Base-by-base conservation (phyloP, 805 yeast genomes). In the Kluyveromyces starmeri region DNA sequence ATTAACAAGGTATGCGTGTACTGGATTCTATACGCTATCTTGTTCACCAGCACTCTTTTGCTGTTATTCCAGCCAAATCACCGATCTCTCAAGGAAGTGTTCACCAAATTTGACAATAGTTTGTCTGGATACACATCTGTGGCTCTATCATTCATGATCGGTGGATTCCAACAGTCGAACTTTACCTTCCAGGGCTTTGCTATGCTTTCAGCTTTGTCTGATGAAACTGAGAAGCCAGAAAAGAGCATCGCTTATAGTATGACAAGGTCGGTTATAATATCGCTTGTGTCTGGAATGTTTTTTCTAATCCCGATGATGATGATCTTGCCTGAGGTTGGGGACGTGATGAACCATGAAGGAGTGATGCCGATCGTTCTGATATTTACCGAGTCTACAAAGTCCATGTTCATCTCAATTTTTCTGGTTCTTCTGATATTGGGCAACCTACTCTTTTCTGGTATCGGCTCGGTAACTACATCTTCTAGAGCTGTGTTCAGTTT, bases 131-230 rank as follows among this genome's bases (percentile, higher is more conserved):
- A 86, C 80, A 23, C 36, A 5, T 79, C 83, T 12, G 70, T 65
- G 32, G 68, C 73, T 2, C 47, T 83, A 40, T 84, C 92, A 2
- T 83, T 83, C 42, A 59, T 83, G 34, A 73, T 83, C 28, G 33
- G 33, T n/a, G 92, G 92, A 0, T 70, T 83, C 38, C 86, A 80
- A 55, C 80, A 83, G 42, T 76, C 86, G 1, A 75, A 82, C 20
- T 80, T 81, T 57, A 82, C 89, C 15, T 64, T 83, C 50, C 83
- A 83, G 40, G 94, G 92, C 1, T 83, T 80, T 55, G 89, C 89
- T 18, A 75, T 83, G 72, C 64, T 83, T 18, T 82, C 84, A 13
- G 77, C 89, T 5, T 71, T 83, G 65, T 75, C 86, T 30, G 94
- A 83, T 48, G 94, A 83, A 57, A 92, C 83, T 11, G 70, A 75